These are phyloP conservation scores for Aspergillus transmontanensis DNA, from an alignment of 2,329 filamentous ascomycete genomes.

Conservation along the genomic window DNA sequence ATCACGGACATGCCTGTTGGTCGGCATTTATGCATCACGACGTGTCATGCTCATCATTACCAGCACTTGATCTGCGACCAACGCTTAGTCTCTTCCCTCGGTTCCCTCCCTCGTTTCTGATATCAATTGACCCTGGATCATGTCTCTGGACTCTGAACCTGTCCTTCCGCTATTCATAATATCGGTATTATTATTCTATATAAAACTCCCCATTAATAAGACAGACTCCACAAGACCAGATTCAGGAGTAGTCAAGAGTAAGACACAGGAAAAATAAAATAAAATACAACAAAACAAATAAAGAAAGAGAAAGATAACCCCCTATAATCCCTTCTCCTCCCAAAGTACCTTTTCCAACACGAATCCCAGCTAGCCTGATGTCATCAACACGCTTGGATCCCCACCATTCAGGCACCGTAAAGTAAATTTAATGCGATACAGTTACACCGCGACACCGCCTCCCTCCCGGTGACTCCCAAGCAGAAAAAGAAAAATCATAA, in stretches of 20 bases:
- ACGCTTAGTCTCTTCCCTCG: not conserved
- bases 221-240: not conserved
- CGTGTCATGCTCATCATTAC: slow-evolving; percentile 13
- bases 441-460: slow-evolving; percentile 1
- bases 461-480: not conserved
- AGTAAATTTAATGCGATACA: not conserved
- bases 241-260: not conserved
- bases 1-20: slow-evolving; percentile 2
- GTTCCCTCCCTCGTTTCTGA: not conserved
- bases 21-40: slow-evolving; percentile 10
- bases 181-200: not conserved
- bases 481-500: not conserved
- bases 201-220: not conserved
- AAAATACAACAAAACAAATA: not conserved
- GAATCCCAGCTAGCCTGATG: not conserved
- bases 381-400: not conserved
- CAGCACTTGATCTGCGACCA: slow-evolving; percentile 3
- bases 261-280: not conserved
- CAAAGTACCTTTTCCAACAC: not conserved
- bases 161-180: not conserved
- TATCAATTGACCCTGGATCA: not conserved
- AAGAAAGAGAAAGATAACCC: not conserved
- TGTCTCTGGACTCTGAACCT: not conserved
- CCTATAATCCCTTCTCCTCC: not conserved
- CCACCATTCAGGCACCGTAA: slow-evolving; percentile 2